These are phyloP conservation scores for Haplosporangium gracile DNA, from an alignment of 192 early-diverging fungal species.

Conservation along the genomic window DNA sequence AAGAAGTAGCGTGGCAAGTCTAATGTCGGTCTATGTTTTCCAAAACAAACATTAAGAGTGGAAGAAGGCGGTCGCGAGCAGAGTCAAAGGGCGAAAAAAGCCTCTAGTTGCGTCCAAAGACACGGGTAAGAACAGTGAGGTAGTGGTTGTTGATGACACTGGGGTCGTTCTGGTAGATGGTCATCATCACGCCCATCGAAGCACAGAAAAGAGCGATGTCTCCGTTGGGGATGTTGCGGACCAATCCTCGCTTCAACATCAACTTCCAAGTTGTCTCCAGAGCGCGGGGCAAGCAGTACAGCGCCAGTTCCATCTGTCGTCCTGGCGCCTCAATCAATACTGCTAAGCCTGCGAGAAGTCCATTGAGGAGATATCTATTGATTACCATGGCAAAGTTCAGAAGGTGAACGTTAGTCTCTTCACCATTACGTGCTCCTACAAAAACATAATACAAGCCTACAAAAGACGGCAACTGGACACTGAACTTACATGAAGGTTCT, in stretches of 20 bases:
- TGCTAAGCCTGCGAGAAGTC: slow-evolving; percentile 67
- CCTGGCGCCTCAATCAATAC: slow-evolving; percentile 73
- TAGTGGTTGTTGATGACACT: slow-evolving; percentile 80
- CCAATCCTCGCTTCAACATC: slow-evolving; percentile 68
- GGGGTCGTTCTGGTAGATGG: slow-evolving; percentile 84
- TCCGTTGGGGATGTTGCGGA: slow-evolving; percentile 72
- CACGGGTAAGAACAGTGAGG: slow-evolving; percentile 80
- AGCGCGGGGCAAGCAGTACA: slow-evolving; percentile 88
- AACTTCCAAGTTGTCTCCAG: slow-evolving; percentile 78
- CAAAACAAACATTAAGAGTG: neutral
- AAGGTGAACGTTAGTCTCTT: neutral
- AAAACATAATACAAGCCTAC: neutral
- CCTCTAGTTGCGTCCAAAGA: slow-evolving; percentile 82
- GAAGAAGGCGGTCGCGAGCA: neutral
- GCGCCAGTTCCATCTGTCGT: slow-evolving; percentile 80
- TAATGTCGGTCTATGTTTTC: neutral
- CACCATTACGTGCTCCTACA: neutral
- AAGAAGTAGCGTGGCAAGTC: no score
- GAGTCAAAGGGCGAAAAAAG: neutral
- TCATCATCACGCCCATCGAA: slow-evolving; percentile 84
- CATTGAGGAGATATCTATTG: slow-evolving; percentile 54
- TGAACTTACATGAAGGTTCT: slow-evolving; percentile 61
- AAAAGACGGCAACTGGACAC: neutral
- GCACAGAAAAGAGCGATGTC: slow-evolving; percentile 80
- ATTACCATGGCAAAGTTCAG: neutral